phyloP scores from a whole-genome alignment of 1,284 basidiomycete species.

The Sanguinoderma infundibulare region DNA sequence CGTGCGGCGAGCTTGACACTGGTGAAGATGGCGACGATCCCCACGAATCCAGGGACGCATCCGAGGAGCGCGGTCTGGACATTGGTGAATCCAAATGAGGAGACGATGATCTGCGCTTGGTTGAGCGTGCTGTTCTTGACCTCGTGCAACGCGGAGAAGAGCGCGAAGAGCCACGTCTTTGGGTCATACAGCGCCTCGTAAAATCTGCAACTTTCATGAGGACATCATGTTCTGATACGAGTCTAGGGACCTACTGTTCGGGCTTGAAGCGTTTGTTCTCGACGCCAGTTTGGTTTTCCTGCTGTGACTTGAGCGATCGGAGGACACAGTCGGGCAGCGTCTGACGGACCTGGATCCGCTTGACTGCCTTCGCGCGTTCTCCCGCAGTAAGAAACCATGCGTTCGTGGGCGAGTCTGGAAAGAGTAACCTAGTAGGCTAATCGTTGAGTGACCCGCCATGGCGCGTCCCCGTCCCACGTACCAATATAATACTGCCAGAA shows the following conservation, averaged over 20 bases:
- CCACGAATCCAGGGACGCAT: conserved; percentile 68
- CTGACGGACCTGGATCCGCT: conserved; percentile 60
- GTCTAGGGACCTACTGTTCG: conserved; percentile 47
- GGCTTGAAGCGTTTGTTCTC: conserved; percentile 45
- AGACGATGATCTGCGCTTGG: conserved; percentile 70
- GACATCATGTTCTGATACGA: too few species aligned
- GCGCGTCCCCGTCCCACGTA: conserved; percentile 43
- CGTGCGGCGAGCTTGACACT: conserved; percentile 62
- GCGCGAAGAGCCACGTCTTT: conserved; percentile 73
- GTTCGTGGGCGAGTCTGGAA: conserved; percentile 71
- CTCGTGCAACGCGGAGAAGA: conserved; percentile 66
- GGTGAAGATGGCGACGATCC: conserved; percentile 69
- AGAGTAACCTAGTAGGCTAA: conserved; percentile 56
- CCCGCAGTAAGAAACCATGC: conserved; percentile 71
- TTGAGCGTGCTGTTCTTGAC: conserved; percentile 76
- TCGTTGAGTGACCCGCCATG: background rate
- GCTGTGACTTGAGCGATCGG: background rate
- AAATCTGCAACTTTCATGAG: conserved; percentile 52
- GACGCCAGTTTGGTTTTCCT: conserved; percentile 44
- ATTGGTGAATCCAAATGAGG: conserved; percentile 67
- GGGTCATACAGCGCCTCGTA: conserved; percentile 69
- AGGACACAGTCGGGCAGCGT: background rate
- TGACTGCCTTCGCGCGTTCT: conserved; percentile 66
- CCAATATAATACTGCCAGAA: conserved; percentile 59
- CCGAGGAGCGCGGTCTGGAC: conserved; percentile 73